Percentiles rank a stretch among this genome's conserved stretches.
Conservation (phyloP, 306 rosid species). For the Sophora flavescens region DNA sequence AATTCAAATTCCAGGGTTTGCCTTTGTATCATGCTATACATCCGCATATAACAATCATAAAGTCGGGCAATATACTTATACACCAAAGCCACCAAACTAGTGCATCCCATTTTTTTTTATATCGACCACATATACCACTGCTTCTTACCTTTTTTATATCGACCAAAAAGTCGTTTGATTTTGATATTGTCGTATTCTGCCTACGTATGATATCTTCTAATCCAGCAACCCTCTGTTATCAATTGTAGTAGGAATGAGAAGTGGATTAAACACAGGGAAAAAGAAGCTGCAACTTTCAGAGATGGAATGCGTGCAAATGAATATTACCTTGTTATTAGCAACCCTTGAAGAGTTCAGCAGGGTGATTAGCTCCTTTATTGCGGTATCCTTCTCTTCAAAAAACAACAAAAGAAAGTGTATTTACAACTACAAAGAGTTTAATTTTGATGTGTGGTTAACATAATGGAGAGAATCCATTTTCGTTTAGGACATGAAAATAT, state of each 20-base stretch:
- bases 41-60: background rate
- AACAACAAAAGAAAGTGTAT: background rate
- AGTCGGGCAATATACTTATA: background rate
- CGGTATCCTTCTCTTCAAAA: conserved; percentile 71
- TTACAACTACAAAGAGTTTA: background rate
- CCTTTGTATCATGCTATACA: conserved; percentile 3
- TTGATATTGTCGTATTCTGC: conserved; percentile 72
- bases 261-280: conserved; percentile 1
- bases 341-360: conserved; percentile 61
- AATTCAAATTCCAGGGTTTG: background rate
- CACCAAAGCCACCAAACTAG: background rate
- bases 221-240: conserved; percentile 70
- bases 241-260: background rate
- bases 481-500: too few species aligned
- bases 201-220: conserved; percentile 79
- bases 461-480: too few species aligned
- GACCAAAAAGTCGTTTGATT: conserved; percentile 78
- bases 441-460: too few species aligned
- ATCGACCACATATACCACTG: background rate
- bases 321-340: conserved; percentile 67
- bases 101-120: background rate
- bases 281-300: background rate
- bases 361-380: conserved; percentile 70
- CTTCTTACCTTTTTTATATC: conserved; percentile 81
- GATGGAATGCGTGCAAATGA: conserved; percentile 29